Evolutionary conservation across 805 yeast species (phyloP).

Genomic region (Kregervanrija fluxuum): DNA sequence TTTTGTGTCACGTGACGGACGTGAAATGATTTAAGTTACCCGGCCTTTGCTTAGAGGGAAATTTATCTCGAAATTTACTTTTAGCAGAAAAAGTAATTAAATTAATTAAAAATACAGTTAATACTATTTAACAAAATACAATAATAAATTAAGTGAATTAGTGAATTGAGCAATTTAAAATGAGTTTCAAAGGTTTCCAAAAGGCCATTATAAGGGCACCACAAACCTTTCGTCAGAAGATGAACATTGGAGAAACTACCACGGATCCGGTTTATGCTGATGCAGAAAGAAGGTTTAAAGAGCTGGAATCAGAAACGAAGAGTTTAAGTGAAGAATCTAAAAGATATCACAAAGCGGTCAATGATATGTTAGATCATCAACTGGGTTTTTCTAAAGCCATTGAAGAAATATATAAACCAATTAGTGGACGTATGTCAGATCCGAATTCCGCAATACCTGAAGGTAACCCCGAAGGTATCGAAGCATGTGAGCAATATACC

Average conservation of each 20-base stretch:
- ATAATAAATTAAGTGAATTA: too few relatives aligned
- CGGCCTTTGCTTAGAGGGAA: too few relatives aligned
- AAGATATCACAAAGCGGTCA: conserved; percentile 84
- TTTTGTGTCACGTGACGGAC: too few relatives aligned
- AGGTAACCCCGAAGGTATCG: conserved; percentile 94
- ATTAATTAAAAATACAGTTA: too few relatives aligned
- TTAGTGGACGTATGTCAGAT: conserved; percentile 85
- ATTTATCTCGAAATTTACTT: too few relatives aligned
- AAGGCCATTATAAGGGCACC: conserved; percentile 85
- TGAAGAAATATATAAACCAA: conserved; percentile 94
- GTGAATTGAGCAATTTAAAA: conserved; percentile 17
- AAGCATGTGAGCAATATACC: conserved; percentile 88
- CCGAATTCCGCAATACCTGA: conserved; percentile 82
- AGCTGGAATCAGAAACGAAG: conserved; percentile 83
- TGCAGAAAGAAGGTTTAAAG: conserved; percentile 94
- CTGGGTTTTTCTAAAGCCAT: conserved; percentile 92
- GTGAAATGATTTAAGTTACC: too few relatives aligned
- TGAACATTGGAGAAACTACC: conserved; percentile 79
- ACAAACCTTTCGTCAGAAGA: conserved; percentile 80
- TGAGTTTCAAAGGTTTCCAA: conserved; percentile 86
- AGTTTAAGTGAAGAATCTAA: conserved; percentile 84
- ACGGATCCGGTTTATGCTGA: conserved; percentile 85
- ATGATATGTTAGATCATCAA: conserved; percentile 89
- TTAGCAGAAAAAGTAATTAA: too few relatives aligned
- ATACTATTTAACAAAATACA: too few relatives aligned